Base-by-base conservation (phyloP, 31 red algal genomes). In the Endocladia muricata region DNA sequence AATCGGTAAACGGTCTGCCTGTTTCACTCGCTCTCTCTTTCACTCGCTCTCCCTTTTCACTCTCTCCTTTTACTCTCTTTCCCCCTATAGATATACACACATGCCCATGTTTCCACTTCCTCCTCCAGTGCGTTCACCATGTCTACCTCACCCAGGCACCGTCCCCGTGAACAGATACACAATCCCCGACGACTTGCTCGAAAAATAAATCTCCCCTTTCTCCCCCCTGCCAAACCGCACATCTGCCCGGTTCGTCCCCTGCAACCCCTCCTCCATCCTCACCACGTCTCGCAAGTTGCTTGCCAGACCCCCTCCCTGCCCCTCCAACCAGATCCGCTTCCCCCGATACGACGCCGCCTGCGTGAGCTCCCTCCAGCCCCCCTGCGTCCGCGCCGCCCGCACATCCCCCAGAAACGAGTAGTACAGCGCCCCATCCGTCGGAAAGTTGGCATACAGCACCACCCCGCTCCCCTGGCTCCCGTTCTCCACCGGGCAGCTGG, bases 401-500 rank as follows among this genome's bases (percentile, higher is more conserved):
- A 89, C 66, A 30, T 80, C 69, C 33, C 1, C 19, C 2, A 89
- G 52, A 3, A 5, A 55, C 4, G 76, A 80, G 66, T 38, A 89
- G 59, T 55, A 89, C 37, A 89, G 69, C 28, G 58, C 65, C 31
- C 85, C 85, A 31, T 33, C 55, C 55, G 40, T 81, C 1, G 85
- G 85, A 40, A 89, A 89, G 36, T 89, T 76, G 5, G 76, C 17
- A 52, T 89, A 89, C 41, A 41, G 81, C 43, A 81, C 79, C 3
- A 47, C 54, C 1, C 85, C 85, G 26, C 48, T 31, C 85, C 79
- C 73, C 3, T 65, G 75, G 39, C 76, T 81, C 2, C 59, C 55
- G 38, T 89, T 89, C 68, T 89, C 75, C 39, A 89, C 76, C 30
- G 85, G 85, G 43, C 85, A 89, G n/a, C 76, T 76, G 1, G 76